Evolutionary conservation across 345 rosid genomes (phyloP).

Genomic region (Cardamine chenopodiifolia): DNA sequence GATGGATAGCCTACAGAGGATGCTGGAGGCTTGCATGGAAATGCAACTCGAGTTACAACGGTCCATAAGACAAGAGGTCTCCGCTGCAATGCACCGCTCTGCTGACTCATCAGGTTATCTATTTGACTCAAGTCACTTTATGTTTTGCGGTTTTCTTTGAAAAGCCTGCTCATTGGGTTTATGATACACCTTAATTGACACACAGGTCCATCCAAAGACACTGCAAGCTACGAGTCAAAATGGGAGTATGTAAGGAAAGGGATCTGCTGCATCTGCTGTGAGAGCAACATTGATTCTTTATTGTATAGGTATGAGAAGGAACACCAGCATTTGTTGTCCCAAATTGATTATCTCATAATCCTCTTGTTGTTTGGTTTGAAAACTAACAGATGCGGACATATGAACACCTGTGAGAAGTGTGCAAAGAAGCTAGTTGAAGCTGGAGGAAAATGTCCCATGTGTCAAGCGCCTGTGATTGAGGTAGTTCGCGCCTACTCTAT

Average conservation of each 20-base stretch:
- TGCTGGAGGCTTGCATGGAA: constrained; percentile 97
- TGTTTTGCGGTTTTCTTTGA: background rate
- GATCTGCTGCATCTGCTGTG: constrained; percentile 73
- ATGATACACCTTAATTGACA: constrained; percentile 5
- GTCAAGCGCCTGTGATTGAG: constrained; percentile 83
- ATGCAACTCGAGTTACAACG: constrained; percentile 97
- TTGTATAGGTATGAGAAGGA: constrained; percentile 72
- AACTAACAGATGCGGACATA: constrained; percentile 87
- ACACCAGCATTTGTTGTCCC: background rate
- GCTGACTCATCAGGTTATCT: constrained; percentile 57
- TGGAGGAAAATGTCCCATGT: constrained; percentile 95
- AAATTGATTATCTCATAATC: background rate
- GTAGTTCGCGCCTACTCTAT: constrained; percentile 85
- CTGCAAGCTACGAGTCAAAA: constrained; percentile 52
- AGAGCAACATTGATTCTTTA: constrained; percentile 71
- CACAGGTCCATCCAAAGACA: constrained; percentile 52
- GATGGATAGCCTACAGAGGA: constrained; percentile 90
- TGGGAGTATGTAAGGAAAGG: constrained; percentile 89
- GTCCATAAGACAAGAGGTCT: constrained; percentile 86
- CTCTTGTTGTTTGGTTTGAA: background rate
- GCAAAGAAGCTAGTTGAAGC: constrained; percentile 71
- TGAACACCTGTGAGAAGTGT: constrained; percentile 88
- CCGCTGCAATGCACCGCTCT: constrained; percentile 79
- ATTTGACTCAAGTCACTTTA: background rate
- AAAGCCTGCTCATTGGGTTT: background rate